Conservation (phyloP, 331 rosid genomes). For the Quercus phellos region DNA sequence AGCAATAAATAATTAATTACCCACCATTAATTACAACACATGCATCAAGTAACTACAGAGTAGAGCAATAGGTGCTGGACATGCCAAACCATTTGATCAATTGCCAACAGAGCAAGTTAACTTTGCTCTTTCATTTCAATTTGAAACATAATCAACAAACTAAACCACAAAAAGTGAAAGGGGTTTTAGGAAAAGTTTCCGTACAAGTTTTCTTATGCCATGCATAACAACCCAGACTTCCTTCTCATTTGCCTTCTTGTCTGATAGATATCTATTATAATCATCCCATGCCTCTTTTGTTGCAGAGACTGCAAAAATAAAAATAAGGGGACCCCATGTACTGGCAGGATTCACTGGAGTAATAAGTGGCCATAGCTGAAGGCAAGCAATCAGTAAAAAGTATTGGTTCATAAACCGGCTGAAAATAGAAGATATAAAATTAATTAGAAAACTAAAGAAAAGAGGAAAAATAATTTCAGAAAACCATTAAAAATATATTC, state of each 20-base stretch:
- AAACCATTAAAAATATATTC: neutral
- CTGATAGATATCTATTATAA: conserved; percentile 87
- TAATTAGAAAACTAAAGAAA: neutral
- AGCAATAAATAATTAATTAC: neutral
- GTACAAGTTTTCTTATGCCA: conserved; percentile 75
- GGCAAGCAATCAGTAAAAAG: conserved; percentile 96
- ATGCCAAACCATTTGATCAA: neutral
- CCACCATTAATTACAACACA: neutral
- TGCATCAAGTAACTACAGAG: neutral
- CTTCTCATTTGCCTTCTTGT: conserved; percentile 93
- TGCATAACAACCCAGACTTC: conserved; percentile 88
- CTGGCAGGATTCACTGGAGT: conserved; percentile 99
- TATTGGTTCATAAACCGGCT: conserved; percentile 99
- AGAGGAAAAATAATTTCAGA: neutral
- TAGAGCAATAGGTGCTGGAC: neutral
- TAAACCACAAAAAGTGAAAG: conserved; percentile 10
- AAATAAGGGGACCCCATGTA: conserved; percentile 99
- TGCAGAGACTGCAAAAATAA: conserved; percentile 95
- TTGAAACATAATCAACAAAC: conserved; percentile 15
- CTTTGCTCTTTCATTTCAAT: neutral
- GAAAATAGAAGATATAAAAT: conserved; percentile 29
- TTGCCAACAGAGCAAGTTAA: conserved; percentile 7
- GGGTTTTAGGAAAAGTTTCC: conserved; percentile 14
- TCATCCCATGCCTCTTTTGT: conserved; percentile 99
- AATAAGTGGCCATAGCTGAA: conserved; percentile 95